A percentile compares a stretch with the other conserved stretches of the same genome.
These are phyloP conservation scores for Clonostachys sp. DNA, from an alignment of 2,329 filamentous ascomycete species.

Conservation along the genomic window DNA sequence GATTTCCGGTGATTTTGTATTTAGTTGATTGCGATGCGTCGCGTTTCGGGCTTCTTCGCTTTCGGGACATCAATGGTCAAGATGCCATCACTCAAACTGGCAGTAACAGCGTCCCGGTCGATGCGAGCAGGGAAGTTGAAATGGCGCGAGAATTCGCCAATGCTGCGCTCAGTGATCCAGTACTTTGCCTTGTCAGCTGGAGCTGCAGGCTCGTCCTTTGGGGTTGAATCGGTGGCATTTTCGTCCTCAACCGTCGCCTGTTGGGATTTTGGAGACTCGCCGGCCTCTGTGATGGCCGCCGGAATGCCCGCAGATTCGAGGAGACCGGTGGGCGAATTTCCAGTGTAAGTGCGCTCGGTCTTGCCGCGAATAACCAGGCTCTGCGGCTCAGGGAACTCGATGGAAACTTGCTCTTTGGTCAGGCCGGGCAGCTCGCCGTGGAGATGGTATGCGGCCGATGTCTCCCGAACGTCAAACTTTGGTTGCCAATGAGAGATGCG, in stretches of 20 bases:
- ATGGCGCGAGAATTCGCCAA: not conserved
- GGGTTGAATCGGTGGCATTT: not conserved
- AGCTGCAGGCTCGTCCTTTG: slow-evolving; percentile 47
- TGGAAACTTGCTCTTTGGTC: slow-evolving; percentile 66
- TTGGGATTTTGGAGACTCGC: slow-evolving; percentile 26
- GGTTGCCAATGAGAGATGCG: slow-evolving; percentile 59
- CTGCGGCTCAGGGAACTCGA: slow-evolving; percentile 75
- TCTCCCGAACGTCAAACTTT: slow-evolving; percentile 75
- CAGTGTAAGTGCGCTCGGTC: slow-evolving; percentile 58
- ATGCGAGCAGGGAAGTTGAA: not conserved
- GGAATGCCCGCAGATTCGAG: slow-evolving; percentile 30
- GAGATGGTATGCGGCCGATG: slow-evolving; percentile 64
- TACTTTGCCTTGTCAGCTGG: slow-evolving; percentile 45
- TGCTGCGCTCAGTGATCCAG: slow-evolving; percentile 17
- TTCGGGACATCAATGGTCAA: not conserved
- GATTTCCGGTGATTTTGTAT: not conserved
- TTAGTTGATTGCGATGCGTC: slow-evolving; percentile 52
- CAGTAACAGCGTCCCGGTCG: not conserved
- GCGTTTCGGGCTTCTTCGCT: slow-evolving; percentile 52
- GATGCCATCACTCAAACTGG: not conserved
- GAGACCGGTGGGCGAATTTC: slow-evolving; percentile 38
- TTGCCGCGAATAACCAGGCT: slow-evolving; percentile 68
- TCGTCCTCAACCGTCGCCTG: slow-evolving; percentile 49
- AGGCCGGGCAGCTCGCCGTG: slow-evolving; percentile 77
- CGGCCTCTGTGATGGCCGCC: slow-evolving; percentile 30